Base-by-base conservation (phyloP, 2,329 filamentous ascomycete genomes). In the Zelopaecilomyces penicillatus region DNA sequence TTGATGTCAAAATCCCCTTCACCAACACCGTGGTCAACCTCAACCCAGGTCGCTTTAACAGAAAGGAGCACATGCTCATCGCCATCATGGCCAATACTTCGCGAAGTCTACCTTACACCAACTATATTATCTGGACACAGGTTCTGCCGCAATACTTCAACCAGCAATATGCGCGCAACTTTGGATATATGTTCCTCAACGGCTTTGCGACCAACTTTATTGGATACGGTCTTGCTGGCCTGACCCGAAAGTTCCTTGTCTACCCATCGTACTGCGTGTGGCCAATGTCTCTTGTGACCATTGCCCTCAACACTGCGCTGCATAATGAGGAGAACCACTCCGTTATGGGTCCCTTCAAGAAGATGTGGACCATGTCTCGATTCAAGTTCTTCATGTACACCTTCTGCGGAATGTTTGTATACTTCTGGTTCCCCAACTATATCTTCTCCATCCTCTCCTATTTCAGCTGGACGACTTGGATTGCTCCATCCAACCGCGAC, bases 51-150 rank as follows among this genome's bases (percentile, higher is more conserved):
- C 66, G 66, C 0, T 78, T 78, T 54, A 72, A 65, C 45, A 68
- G 69, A 45, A 78, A 78, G 51, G 74, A 78, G 51, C 74, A 78
- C 51, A 67, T 75, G 53, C 57, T 78, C 5, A 68, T 77, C 41
- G 68, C 69, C 11, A 71, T 75, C 48, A 75, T 75, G 69, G 72
- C 78, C 33, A 79, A 80, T 54, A 71, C 72, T 0, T 65, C 66
- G 12, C 42, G 39, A 4, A 49, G 45, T 9, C 50, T 49, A 5
- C 47, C 51, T 3, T 52, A 51, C 39, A 49, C 47, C 49, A 51
- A 49, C 41, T 52, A 43, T 46, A 52, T 51, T 27, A 50, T 51
- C 19, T 47, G 50, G 42, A 51, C 56, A 5, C 42, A 44, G 37
- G 40, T 37, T 5, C 30, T 44, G 19, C 19, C 19, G 19, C 19